These are phyloP conservation scores for Aegilops bicornis DNA, from an alignment of 176 grass and related monocot species.

Conservation along the genomic window DNA sequence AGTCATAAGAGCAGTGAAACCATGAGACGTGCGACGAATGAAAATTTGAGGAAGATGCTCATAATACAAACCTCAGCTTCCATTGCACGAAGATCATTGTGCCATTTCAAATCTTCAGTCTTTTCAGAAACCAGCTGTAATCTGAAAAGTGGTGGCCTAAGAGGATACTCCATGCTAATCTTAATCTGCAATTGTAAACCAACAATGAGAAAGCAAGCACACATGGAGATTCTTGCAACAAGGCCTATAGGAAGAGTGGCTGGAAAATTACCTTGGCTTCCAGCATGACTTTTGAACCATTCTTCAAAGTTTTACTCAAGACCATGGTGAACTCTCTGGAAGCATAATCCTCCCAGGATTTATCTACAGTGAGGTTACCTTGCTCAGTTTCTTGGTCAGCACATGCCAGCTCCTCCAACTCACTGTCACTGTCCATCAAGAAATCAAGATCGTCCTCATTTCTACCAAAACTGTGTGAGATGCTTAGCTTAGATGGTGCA, in stretches of 20 bases:
- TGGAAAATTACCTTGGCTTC: slow-evolving; percentile 75
- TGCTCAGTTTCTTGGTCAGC: slow-evolving; percentile 55
- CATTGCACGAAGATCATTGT: slow-evolving; percentile 87
- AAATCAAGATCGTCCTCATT: slow-evolving; percentile 74
- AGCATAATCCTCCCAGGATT: slow-evolving; percentile 78
- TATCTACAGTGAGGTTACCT: slow-evolving; percentile 23
- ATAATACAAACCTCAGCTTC: slow-evolving; percentile 83
- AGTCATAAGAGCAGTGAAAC: not conserved
- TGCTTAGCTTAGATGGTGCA: slow-evolving; percentile 61
- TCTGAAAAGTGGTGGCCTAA: slow-evolving; percentile 75
- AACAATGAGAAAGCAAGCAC: not conserved
- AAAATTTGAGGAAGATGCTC: not conserved
- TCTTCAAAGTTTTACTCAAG: slow-evolving; percentile 56
- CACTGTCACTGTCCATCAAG: slow-evolving; percentile 78
- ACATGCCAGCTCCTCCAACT: slow-evolving; percentile 53
- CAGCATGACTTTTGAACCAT: slow-evolving; percentile 57
- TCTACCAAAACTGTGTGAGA: slow-evolving; percentile 53
- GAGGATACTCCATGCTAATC: slow-evolving; percentile 90
- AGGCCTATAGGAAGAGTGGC: not conserved
- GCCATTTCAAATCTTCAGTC: slow-evolving; percentile 54
- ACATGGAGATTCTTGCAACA: slow-evolving; percentile 1
- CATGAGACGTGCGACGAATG: not conserved
- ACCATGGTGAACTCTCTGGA: slow-evolving; percentile 74
- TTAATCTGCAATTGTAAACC: slow-evolving; percentile 61
- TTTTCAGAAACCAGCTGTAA: slow-evolving; percentile 48